phyloP scores from a whole-genome alignment of 441 rosid genomes.

The Populus hybrid region DNA sequence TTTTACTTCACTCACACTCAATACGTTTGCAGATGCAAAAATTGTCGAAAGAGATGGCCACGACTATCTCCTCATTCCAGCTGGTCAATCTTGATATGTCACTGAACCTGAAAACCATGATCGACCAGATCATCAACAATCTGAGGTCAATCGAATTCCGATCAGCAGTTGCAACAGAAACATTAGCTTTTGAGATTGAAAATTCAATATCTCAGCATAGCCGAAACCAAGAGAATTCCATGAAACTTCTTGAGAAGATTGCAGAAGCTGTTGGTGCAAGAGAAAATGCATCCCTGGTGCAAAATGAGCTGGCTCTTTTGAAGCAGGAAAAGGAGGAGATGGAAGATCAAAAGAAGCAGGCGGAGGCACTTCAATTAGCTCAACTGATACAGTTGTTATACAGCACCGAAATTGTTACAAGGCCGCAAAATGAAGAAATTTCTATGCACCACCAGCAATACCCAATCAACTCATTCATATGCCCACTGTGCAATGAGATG shows the following conservation, averaged over 20 bases:
- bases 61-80: conserved; percentile 39
- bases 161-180: conserved; percentile 25
- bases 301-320: conserved; percentile 38
- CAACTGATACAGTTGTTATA: conserved; percentile 40
- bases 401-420: conserved; percentile 33
- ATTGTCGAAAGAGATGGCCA: conserved; percentile 41
- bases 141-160: conserved; percentile 36
- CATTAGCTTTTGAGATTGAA: conserved; percentile 38
- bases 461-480: conserved; percentile 36
- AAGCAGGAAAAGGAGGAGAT: conserved; percentile 44
- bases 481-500: conserved; percentile 44
- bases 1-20: conserved; percentile 31
- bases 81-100: conserved; percentile 38
- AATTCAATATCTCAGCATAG: conserved; percentile 20
- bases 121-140: conserved; percentile 18
- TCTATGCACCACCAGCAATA: conserved; percentile 18
- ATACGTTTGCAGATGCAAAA: conserved; percentile 30
- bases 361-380: conserved; percentile 45
- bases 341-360: conserved; percentile 52
- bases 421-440: conserved; percentile 25
- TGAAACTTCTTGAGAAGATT: conserved; percentile 37
- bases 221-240: conserved; percentile 28
- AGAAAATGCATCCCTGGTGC: conserved; percentile 27
- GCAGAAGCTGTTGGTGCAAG: conserved; percentile 41
- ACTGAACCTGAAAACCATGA: conserved; percentile 32